These are phyloP conservation scores for Neurospora sp. DNA, from an alignment of 495 filamentous ascomycete species.

Conservation along the genomic window DNA sequence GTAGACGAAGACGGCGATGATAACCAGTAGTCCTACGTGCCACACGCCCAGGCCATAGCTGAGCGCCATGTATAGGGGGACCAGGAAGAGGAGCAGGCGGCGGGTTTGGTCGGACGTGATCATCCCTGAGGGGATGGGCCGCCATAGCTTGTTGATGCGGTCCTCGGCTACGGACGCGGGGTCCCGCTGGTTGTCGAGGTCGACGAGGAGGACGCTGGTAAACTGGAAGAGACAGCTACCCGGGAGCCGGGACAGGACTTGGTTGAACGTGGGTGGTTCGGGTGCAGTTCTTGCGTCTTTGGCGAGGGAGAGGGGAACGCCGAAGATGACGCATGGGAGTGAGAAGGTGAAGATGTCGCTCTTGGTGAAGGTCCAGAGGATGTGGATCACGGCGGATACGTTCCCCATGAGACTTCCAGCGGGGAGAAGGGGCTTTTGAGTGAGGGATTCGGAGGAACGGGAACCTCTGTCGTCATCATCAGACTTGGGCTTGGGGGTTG, in stretches of 20 bases:
- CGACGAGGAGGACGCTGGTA: slow-evolving; percentile 27
- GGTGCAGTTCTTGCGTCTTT: background rate
- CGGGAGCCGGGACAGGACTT: background rate
- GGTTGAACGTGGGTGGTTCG: background rate
- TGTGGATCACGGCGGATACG: background rate
- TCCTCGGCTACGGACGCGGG: slow-evolving; percentile 40
- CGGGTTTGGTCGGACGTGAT: slow-evolving; percentile 29
- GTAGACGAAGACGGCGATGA: slow-evolving; percentile 40
- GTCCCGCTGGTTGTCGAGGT: slow-evolving; percentile 40
- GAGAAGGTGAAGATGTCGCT: background rate
- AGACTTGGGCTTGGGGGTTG: background rate
- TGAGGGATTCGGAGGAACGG: background rate
- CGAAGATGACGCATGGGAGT: background rate
- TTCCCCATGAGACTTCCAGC: background rate
- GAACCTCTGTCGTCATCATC: background rate
- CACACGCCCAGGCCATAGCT: slow-evolving; percentile 26
- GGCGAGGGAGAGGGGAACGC: background rate
- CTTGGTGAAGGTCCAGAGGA: background rate
- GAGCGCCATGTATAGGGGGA: slow-evolving; percentile 25
- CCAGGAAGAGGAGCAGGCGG: slow-evolving; percentile 21
- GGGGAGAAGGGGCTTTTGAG: background rate
- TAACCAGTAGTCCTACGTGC: slow-evolving; percentile 22
- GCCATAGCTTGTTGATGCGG: slow-evolving; percentile 48
- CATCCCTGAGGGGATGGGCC: slow-evolving; percentile 36
- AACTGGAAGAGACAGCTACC: background rate